Evolutionary conservation across 805 yeast species (phyloP).

Genomic region (Saturnispora ahearnii): DNA sequence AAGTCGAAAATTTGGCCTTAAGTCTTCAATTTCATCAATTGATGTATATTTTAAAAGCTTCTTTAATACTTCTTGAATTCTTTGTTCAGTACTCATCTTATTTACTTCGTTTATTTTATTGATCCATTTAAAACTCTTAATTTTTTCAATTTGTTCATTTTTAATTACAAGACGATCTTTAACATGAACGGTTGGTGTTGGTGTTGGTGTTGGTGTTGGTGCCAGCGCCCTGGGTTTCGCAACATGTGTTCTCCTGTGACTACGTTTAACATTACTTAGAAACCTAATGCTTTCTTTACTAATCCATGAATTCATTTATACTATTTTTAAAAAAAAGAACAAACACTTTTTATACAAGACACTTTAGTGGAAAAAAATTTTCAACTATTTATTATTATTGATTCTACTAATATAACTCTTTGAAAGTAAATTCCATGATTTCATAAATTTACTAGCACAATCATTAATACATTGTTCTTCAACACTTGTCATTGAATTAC

Average conservation of each 20-base stretch:
- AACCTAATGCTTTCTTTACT: neutral
- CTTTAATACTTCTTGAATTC: constrained; percentile 11
- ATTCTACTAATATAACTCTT: constrained; percentile 69
- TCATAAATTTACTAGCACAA: constrained; percentile 82
- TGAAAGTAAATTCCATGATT: constrained; percentile 82
- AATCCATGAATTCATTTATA: neutral
- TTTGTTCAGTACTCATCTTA: neutral
- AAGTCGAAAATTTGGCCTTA: constrained; percentile 16
- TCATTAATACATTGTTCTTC: constrained; percentile 65
- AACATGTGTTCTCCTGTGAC: neutral
- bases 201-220: neutral
- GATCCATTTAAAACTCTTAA: constrained; percentile 1
- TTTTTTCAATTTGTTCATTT: neutral
- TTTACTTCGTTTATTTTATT: neutral
- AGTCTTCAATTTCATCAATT: constrained; percentile 11
- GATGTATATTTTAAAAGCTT: constrained; percentile 13
- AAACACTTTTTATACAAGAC: neutral
- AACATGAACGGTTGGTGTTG: neutral
- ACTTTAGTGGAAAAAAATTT: constrained; percentile 7
- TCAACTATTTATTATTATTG: constrained; percentile 11
- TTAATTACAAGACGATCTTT: too few relatives aligned
- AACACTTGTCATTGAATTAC: constrained; percentile 28
- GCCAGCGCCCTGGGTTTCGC: neutral
- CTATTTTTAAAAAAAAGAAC: too few relatives aligned
- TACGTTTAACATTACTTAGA: neutral